phyloP scores from a whole-genome alignment of 441 rosid genomes.

The Syzygium malaccense region DNA sequence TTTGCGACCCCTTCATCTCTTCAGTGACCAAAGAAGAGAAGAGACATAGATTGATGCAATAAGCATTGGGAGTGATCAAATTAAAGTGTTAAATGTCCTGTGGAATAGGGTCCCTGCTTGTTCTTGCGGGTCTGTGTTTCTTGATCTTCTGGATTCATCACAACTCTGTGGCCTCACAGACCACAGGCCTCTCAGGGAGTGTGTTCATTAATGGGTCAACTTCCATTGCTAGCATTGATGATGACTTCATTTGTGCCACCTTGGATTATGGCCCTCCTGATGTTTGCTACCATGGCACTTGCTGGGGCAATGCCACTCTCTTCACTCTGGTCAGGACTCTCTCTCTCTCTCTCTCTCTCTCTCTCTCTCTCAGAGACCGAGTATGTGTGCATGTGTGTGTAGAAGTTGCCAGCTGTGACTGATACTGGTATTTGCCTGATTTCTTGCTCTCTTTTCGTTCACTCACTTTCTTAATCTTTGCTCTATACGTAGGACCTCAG shows the following conservation, averaged over 20 bases:
- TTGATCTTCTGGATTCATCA: neutral
- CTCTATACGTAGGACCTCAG: constrained; percentile 51
- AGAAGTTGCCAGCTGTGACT: neutral
- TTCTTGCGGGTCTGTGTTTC: constrained; percentile 4
- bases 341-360: no score
- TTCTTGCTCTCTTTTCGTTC: neutral
- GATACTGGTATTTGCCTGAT: neutral
- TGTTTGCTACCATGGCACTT: constrained; percentile 1
- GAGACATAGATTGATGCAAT: neutral
- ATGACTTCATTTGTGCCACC: constrained; percentile 45
- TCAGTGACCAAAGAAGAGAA: neutral
- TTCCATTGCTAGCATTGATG: constrained; percentile 26
- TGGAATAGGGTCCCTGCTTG: neutral
- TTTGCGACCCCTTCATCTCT: neutral
- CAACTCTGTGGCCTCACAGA: neutral
- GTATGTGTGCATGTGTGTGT: neutral
- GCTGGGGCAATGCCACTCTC: constrained; percentile 8
- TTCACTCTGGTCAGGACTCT: constrained; percentile 2
- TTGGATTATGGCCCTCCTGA: constrained; percentile 14
- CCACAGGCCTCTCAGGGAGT: neutral
- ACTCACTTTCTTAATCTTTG: neutral
- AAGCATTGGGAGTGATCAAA: neutral
- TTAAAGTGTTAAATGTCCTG: neutral
- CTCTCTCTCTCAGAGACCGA: neutral
- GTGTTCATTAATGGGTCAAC: constrained; percentile 27